phyloP scores from a whole-genome alignment of 139 green algal genomes.

The Spirogloea muscicola region DNA sequence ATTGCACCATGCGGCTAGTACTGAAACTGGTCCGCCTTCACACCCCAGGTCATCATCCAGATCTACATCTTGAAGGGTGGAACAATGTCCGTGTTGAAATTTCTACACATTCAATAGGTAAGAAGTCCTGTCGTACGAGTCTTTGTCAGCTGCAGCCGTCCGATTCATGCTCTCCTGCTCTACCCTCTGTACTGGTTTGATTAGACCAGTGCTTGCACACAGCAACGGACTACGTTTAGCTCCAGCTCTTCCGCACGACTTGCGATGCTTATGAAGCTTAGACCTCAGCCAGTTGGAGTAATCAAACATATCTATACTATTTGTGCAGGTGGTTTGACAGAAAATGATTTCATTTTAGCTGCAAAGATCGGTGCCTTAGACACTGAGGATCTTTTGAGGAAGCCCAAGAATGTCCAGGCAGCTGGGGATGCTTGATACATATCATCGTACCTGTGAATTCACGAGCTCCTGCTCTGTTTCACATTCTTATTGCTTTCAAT shows the following conservation, averaged over 20 bases:
- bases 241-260: not conserved
- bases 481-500: too few species aligned
- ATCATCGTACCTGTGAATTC: too few species aligned
- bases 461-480: too few species aligned
- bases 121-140: not conserved
- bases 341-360: slow-evolving; percentile 91
- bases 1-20: too few species aligned
- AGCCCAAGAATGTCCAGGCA: too few species aligned
- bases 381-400: not conserved
- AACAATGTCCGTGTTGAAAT: slow-evolving; percentile 55
- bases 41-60: slow-evolving; percentile 61
- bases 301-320: not conserved
- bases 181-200: not conserved
- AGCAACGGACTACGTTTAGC: not conserved
- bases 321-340: slow-evolving; percentile 66
- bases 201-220: not conserved
- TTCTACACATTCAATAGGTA: slow-evolving; percentile 45
- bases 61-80: slow-evolving; percentile 59
- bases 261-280: not conserved
- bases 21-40: too few species aligned
- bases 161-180: not conserved
- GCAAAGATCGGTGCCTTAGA: slow-evolving; percentile 62
- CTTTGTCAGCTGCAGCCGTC: not conserved
- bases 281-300: not conserved
- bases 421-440: too few species aligned